Evolutionary conservation across 2,329 filamentous ascomycete genomes (phyloP), one percentile per base, ranked within the genome.

Genomic region (Drechslerella dactyloides): DNA sequence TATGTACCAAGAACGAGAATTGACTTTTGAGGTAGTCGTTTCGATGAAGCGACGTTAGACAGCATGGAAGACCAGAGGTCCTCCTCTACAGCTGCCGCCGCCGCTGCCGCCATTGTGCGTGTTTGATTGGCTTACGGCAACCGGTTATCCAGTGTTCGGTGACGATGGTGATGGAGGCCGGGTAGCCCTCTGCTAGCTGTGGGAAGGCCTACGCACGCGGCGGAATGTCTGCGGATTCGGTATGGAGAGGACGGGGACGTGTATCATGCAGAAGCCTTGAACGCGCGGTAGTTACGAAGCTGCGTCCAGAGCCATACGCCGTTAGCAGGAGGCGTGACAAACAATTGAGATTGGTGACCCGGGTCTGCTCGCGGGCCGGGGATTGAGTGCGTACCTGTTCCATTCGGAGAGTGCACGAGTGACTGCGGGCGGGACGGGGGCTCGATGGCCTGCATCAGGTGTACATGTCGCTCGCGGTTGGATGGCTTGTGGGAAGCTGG

Each of bases 1-100:
- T 35, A 62, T 84, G 74, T 84, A 91, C 91, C 92, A 78, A 97
- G 82, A 21, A 97, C 88, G 46, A 97, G 82, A 73, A 97, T 82
- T 79, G 93, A 96, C 85, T 96, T 97, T 81, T 96, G 91, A 4
- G 92, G 91, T 77, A 97, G 82, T 76, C 90, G 86, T 83, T 94
- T 96, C 75, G 90, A 91, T 80, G 90, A 96, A 76, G 93, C 91
- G 76, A 94, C 93, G 59, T 87, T 89, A 80, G 96, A 91, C 75
- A 97, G 84, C 89, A 97, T 91, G 50, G 91, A 92, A 73, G 90
- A 93, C 93, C 93, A 97, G 80, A 97, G 88, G 79, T 96, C 91
- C 81, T 90, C 91, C 60, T 66, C 62, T 50, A 46, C 50, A 53
- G 55, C 59, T 4, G 50, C 37, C 8, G 59, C 51, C 27, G 59